Percentiles rank a stretch among this genome's conserved stretches.
Evolutionary conservation across 1,139 yeast species (phyloP).

Genomic region (Blastobotrys petasosporus): DNA sequence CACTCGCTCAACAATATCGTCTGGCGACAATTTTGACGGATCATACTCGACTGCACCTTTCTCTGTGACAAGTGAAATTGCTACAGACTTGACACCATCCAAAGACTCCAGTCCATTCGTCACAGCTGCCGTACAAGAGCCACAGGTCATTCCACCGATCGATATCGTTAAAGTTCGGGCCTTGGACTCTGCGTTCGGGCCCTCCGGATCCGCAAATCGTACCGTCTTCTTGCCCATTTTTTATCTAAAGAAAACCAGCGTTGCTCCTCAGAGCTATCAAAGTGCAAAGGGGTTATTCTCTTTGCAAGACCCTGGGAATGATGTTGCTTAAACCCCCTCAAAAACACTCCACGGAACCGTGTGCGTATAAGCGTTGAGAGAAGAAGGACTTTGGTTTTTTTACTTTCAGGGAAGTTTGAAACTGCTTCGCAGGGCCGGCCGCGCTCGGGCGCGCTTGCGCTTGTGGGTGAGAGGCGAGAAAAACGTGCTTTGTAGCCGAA

Average conservation of each 20-base stretch:
- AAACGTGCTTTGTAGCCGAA: background rate
- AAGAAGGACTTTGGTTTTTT: too few species aligned
- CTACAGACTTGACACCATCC: slow-evolving; percentile 46
- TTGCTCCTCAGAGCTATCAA: too few species aligned
- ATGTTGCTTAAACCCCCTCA: too few species aligned
- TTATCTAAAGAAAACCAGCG: too few species aligned
- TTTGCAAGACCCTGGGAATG: too few species aligned
- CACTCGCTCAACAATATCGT: slow-evolving; percentile 42
- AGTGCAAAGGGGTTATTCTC: too few species aligned
- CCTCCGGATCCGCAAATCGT: slow-evolving; percentile 6
- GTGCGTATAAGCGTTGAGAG: too few species aligned
- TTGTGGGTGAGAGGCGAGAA: background rate
- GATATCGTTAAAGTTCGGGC: slow-evolving; percentile 9
- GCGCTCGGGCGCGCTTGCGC: background rate
- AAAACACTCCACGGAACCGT: too few species aligned
- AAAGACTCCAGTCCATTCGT: slow-evolving; percentile 45
- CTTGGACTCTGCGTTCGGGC: background rate
- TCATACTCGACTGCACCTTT: slow-evolving; percentile 55
- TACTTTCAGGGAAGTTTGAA: background rate
- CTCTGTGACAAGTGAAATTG: slow-evolving; percentile 70
- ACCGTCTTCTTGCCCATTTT: slow-evolving; percentile 4
- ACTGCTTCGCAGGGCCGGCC: background rate
- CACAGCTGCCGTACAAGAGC: slow-evolving; percentile 67
- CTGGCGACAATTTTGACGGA: slow-evolving; percentile 30
- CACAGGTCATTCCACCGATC: slow-evolving; percentile 77